Base-by-base conservation (phyloP, 257 asterid genomes). In the Mentha longifolia region DNA sequence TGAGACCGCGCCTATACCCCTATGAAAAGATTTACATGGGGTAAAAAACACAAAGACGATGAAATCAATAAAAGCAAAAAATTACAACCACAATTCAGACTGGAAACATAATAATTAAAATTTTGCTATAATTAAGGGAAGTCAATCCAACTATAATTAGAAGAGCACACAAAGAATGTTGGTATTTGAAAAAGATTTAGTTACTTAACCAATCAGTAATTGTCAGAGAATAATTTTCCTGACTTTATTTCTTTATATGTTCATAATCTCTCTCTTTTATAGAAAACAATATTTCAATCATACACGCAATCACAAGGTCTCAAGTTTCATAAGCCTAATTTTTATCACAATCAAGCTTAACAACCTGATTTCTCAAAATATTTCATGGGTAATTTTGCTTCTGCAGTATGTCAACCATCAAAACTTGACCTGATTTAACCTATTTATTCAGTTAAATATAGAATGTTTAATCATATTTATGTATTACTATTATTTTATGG, bases 351-450 rank as follows among this genome's bases (percentile, higher is more conserved):
- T n/a, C 59, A 51, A 46, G 49, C 39, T 43, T 22, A 57, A 15
- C 28, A 67, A 25, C 74, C 41, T 67, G n/a, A 33, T 47, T 37
- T 31, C 59, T 13, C 8, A 7, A 22, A 41, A 52, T 61, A 50
- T 41, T 8, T 6, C 52, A 4, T 37, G n/a, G 30, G 45, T 39
- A 37, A 68, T 15, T 35, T 16, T 14, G 14, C 14, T 41, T 25
- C 42, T 0, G 2, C 54, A 61, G 22, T 62, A 46, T 72, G 57
- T 25, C 66, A 64, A 55, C 46, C 72, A 39, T 64, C 22, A 50
- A 16, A n/a, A 17, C 52, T 58, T 43, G 7, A 46, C 30, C 15
- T 45, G 61, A 46, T n/a, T 31, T 49, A 56, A 42, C 37, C 5
- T n/a, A 31, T 51, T 51, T 3, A 10, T 37, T 5, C n/a, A 61